Evolutionary conservation across 2,329 filamentous ascomycete genomes (phyloP), one percentile per base, ranked within the genome.

Genomic region (Neofusicoccum parvum): DNA sequence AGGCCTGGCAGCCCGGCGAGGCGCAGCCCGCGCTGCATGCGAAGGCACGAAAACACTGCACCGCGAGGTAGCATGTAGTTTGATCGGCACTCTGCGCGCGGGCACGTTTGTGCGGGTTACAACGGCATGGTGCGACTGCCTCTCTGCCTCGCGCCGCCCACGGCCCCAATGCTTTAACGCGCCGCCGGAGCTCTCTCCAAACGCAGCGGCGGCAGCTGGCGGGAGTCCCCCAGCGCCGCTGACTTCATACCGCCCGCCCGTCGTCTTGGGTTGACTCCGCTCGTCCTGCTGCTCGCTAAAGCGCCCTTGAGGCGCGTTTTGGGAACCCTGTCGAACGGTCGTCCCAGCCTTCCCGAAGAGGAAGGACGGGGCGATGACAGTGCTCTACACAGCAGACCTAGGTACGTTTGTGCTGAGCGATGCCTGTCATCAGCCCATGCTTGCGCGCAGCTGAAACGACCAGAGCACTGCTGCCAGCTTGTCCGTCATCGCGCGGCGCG

Each of bases 131-230:
- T 59, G 54, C 54, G 50, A 54, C 50, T 32, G 11, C 23, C 27
- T 32, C 27, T 32, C 27, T 32, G 27, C 27, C 27, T 32, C 27
- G 27, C 27, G 5, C 27, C 27, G 27, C 27, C 27, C 27, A 32
- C 27, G 27, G 27, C 27, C 27, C 27, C 27, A 7, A 32, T 59
- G 23, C 54, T 46, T 34, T 23, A 46, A 45, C 39, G 5, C 27
- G 54, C 39, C 41, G 39, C 54, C 54, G 54, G 54, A 59, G 54
- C 39, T 45, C 39, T 45, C 54, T 45, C 54, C 54, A 59, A 59
- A 59, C 54, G 27, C 45, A 46, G 39, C 54, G 23, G 36, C 54
- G 53, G 53, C 53, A 43, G 37, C 36, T 56, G 53, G 36, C 37
- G 34, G 53, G n/a, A 32, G 23, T 17, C 39, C 39, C 23, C 39